A percentile compares a stretch with the other conserved stretches of the same genome.
Evolutionary conservation across 1,139 yeast genomes (phyloP).

Genomic region (Arxiozyma slooffiae): DNA sequence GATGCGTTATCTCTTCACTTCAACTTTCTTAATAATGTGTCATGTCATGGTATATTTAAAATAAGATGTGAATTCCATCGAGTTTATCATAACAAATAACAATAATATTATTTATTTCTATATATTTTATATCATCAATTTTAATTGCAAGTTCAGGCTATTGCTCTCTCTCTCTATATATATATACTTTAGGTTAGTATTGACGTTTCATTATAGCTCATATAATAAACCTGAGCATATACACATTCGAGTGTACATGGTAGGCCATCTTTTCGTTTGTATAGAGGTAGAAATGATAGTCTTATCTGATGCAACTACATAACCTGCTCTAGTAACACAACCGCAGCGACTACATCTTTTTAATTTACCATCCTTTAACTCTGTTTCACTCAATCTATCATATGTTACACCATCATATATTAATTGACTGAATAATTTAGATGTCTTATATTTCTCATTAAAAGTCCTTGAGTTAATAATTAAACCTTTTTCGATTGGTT

Average conservation of each 20-base stretch:
- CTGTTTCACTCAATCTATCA: slow-evolving; percentile 19
- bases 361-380: slow-evolving; percentile 16
- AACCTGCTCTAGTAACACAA: slow-evolving; percentile 30
- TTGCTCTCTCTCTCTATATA: too few species aligned
- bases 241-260: slow-evolving; percentile 29
- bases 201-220: slow-evolving; percentile 14
- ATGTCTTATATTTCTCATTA: slow-evolving; percentile 10
- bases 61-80: too few species aligned
- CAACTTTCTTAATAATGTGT: too few species aligned
- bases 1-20: background rate
- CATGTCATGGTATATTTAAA: too few species aligned
- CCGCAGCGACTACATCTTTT: slow-evolving; percentile 32
- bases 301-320: slow-evolving; percentile 22
- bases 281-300: slow-evolving; percentile 28
- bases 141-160: too few species aligned
- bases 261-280: slow-evolving; percentile 31
- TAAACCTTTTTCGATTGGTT: slow-evolving; percentile 25
- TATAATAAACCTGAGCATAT: slow-evolving; percentile 31
- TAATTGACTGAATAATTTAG: slow-evolving; percentile 20
- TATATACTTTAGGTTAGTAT: background rate
- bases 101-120: too few species aligned
- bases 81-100: too few species aligned
- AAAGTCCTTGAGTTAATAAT: slow-evolving; percentile 16
- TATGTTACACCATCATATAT: slow-evolving; percentile 28
- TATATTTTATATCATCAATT: too few species aligned